Base-by-base conservation (phyloP, 2,329 filamentous ascomycete species). In the Penicillium vulpinum region DNA sequence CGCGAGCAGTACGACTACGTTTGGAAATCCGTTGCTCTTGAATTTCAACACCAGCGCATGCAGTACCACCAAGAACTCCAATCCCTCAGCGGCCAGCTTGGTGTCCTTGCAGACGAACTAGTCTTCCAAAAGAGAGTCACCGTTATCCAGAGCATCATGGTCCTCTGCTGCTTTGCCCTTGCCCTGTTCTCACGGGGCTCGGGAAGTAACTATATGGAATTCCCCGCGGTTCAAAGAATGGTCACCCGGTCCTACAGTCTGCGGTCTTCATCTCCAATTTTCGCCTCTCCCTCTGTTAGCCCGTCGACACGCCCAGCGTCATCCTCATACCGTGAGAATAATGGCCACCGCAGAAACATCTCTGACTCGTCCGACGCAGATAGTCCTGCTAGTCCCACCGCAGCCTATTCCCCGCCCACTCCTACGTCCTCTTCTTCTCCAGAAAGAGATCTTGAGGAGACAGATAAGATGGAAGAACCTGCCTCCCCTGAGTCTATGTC, bases 11-110 rank as follows among this genome's bases (percentile, higher is more conserved):
- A 97, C 73, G 93, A 97, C 70, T 91, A 97, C 69, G 87, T 97
- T 13, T 97, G 93, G 92, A 92, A 96, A 74, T 93, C 90, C 21
- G 97, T 95, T 11, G 88, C 97, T 22, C 88, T 96, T 54, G 92
- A 95, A 29, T 84, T 97, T 15, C 92, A 97, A 71, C 88, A 87
- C 40, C 93, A 97, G 73, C 87, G 91, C 40, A 89, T 96, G 69
- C 88, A 91, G 64, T 90, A 90, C 16, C 86, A 92, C 68, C 83
- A 86, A 54, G 92, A 97, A 70, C 88, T 96, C 58, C 81, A 92
- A 40, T 92, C 92, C 3, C 82, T 97, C 51, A 90, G 88, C 67
- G 80, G 86, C 9, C 85, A 94, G 24, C 83, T 99, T 39, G 92
- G 90, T 56, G 82, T 97, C 31, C 83, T 99, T 11, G 93, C 93